Percentiles rank a stretch among this genome's conserved stretches.
These are phyloP conservation scores for Rhizopogon hawkerae DNA, from an alignment of 1,284 basidiomycete genomes.

Conservation along the genomic window DNA sequence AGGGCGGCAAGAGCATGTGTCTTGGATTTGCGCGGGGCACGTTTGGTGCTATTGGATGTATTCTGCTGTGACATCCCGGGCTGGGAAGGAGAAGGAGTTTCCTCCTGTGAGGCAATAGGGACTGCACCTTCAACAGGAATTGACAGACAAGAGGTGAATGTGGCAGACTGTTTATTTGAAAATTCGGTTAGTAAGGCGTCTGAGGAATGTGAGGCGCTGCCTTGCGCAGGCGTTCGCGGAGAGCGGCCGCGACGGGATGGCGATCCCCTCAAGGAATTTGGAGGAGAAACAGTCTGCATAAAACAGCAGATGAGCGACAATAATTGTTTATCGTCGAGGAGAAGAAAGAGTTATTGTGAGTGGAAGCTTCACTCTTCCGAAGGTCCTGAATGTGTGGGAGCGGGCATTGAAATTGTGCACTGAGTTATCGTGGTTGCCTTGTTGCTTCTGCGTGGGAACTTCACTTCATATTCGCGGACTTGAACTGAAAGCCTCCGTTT, in stretches of 20 bases:
- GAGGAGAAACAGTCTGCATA: conserved; percentile 13
- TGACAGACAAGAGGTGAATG: conserved; percentile 43
- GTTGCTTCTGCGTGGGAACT: conserved; percentile 27
- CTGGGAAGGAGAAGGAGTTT: conserved; percentile 16
- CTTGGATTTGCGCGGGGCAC: conserved; percentile 80
- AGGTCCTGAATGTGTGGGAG: conserved; percentile 29
- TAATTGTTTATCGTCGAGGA: conserved; percentile 5
- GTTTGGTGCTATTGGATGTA: conserved; percentile 37
- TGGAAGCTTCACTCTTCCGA: conserved; percentile 11
- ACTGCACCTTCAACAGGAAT: conserved; percentile 45
- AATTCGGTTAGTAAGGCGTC: conserved; percentile 30
- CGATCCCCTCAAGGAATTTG: conserved; percentile 15
- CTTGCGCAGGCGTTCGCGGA: conserved; percentile 20
- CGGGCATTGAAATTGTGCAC: conserved; percentile 33
- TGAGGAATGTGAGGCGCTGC: conserved; percentile 16
- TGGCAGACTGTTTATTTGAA: conserved; percentile 31
- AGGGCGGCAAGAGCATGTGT: conserved; percentile 73
- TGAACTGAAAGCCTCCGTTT: conserved; percentile 14
- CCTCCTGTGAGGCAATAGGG: conserved; percentile 30
- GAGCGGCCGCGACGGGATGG: conserved; percentile 27
- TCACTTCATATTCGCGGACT: conserved; percentile 27
- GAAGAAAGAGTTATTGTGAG: conserved; percentile 8
- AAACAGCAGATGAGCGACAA: neutral
- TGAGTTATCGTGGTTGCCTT: conserved; percentile 30
- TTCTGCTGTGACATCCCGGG: conserved; percentile 23